These are phyloP conservation scores for Rutstroemia sydowiana DNA, from an alignment of 2,329 filamentous ascomycete species.

Conservation along the genomic window DNA sequence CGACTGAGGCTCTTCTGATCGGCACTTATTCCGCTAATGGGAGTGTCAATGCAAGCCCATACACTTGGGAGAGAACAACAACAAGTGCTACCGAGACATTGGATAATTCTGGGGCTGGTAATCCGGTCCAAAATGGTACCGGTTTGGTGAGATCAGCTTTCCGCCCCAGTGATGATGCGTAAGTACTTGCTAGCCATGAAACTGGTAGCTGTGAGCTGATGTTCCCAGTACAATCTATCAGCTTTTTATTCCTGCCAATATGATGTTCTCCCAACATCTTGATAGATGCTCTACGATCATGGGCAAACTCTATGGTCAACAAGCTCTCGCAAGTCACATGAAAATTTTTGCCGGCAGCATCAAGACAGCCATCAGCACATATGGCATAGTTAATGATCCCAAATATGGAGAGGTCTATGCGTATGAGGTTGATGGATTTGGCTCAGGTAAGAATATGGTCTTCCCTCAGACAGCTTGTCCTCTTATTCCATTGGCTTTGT, in stretches of 20 bases:
- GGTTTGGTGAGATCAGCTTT: constrained; percentile 83
- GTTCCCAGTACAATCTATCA: constrained; percentile 61
- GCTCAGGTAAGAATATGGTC: constrained; percentile 34
- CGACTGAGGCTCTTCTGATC: constrained; percentile 62
- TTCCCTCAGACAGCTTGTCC: background rate
- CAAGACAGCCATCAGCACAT: constrained; percentile 56
- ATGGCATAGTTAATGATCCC: constrained; percentile 61
- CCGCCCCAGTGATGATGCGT: constrained; percentile 82
- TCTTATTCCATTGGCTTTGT: background rate
- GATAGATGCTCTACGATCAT: constrained; percentile 45
- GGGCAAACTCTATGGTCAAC: constrained; percentile 39
- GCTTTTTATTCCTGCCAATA: constrained; percentile 84
- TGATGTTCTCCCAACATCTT: constrained; percentile 68
- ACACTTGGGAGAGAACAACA: constrained; percentile 71
- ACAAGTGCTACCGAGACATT: constrained; percentile 75
- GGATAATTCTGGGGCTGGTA: constrained; percentile 67
- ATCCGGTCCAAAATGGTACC: constrained; percentile 66
- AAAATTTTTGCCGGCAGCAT: constrained; percentile 53
- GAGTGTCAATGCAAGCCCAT: constrained; percentile 49
- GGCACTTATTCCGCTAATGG: constrained; percentile 64
- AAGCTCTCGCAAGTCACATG: constrained; percentile 50
- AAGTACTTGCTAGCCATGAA: no score
- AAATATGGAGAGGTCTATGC: constrained; percentile 64
- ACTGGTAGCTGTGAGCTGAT: no score
- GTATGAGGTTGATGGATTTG: constrained; percentile 71